Evolutionary conservation across 163 green algal genomes (phyloP).

Genomic region (Chloroidium sp.): DNA sequence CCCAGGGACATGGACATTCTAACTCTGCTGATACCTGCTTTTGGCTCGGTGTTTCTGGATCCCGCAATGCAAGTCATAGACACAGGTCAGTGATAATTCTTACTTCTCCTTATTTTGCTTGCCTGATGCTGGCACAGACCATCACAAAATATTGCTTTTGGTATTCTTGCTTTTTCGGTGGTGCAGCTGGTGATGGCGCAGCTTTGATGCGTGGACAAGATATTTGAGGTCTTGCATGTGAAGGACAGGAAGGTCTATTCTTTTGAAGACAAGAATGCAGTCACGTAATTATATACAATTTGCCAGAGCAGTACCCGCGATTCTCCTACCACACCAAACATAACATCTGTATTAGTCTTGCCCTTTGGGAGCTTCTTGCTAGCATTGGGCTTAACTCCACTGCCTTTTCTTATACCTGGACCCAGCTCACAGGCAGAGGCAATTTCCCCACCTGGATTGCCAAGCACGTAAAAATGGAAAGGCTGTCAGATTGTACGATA

Average conservation of each 20-base stretch:
- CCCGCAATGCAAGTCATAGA: constrained; percentile 19
- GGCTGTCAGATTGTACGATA: not conserved
- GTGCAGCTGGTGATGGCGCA: too few species aligned
- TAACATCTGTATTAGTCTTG: too few species aligned
- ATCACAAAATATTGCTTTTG: too few species aligned
- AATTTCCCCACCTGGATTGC: not conserved
- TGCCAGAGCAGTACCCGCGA: too few species aligned
- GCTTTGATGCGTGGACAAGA: too few species aligned
- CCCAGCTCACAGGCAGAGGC: not conserved
- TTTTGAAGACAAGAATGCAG: too few species aligned
- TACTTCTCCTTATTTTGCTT: not conserved
- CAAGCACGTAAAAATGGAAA: not conserved
- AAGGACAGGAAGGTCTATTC: too few species aligned
- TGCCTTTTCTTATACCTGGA: not conserved
- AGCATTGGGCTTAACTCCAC: not conserved
- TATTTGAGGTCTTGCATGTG: too few species aligned
- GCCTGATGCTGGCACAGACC: not conserved
- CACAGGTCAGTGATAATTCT: constrained; percentile 7
- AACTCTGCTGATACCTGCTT: constrained; percentile 12
- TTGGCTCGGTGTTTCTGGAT: constrained; percentile 20
- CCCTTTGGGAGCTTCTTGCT: too few species aligned
- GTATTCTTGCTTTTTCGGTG: too few species aligned
- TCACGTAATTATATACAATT: too few species aligned
- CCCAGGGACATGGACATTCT: constrained; percentile 10
- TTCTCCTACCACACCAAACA: too few species aligned